A percentile compares a stretch with the other conserved stretches of the same genome.
Evolutionary conservation across 2,329 filamentous ascomycete genomes (phyloP).

Genomic region (Emergomyces orientalis): DNA sequence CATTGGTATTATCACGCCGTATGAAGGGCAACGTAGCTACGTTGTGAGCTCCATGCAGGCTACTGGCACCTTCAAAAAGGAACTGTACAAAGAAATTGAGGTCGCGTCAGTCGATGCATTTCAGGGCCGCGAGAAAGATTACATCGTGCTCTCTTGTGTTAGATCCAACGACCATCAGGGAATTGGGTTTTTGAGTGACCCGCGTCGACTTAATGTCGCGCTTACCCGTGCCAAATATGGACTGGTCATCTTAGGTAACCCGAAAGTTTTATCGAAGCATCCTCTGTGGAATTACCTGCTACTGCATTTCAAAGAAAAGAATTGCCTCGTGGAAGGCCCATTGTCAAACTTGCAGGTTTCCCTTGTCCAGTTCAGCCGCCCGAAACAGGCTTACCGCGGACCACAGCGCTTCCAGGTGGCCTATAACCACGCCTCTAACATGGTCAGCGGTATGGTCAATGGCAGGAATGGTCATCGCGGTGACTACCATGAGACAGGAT

Average conservation of each 20-base stretch:
- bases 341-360: constrained; percentile 93
- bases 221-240: constrained; percentile 96
- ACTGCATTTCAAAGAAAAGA: constrained; percentile 91
- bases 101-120: constrained; percentile 98
- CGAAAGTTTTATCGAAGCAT: constrained; percentile 94
- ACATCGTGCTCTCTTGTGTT: constrained; percentile 94
- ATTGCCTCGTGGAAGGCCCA: constrained; percentile 91
- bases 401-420: constrained; percentile 81
- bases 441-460: constrained; percentile 46
- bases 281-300: constrained; percentile 95
- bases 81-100: constrained; percentile 96
- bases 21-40: constrained; percentile 96
- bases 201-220: constrained; percentile 91
- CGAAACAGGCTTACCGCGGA: constrained; percentile 82
- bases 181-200: constrained; percentile 96
- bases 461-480: constrained; percentile 42
- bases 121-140: constrained; percentile 97
- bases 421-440: constrained; percentile 56
- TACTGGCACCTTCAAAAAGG: constrained; percentile 94
- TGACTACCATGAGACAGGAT: constrained; percentile 65
- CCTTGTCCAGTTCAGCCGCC: constrained; percentile 85
- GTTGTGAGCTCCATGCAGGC: constrained; percentile 99
- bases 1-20: constrained; percentile 97
- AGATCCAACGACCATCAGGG: constrained; percentile 98
- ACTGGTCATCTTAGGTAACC: constrained; percentile 91